Evolutionary conservation across 2,329 filamentous ascomycete species (phyloP).

Genomic region (Sporothrix mexicana): DNA sequence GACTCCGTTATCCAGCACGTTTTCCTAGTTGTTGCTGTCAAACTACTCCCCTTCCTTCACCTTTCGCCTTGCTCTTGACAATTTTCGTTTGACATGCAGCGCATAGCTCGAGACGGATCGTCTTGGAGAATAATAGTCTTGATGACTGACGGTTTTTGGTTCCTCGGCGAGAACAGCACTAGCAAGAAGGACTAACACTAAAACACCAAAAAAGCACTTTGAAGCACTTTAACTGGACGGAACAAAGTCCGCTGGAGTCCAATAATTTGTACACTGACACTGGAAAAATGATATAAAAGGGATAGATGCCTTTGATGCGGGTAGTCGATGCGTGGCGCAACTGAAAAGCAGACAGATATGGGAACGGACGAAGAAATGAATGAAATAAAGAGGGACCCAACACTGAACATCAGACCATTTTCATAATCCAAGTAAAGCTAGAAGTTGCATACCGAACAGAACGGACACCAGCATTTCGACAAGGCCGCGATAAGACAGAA

Average conservation of each 20-base stretch:
- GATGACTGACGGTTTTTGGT: not conserved
- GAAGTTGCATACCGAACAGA: slow-evolving; percentile 8
- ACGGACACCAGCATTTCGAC: slow-evolving; percentile 6
- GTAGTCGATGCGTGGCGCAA: not conserved
- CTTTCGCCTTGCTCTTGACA: not conserved
- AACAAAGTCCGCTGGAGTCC: slow-evolving; percentile 1
- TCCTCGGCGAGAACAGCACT: not conserved
- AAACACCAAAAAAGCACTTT: not conserved
- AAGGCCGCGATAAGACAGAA: not conserved
- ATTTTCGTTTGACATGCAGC: not conserved
- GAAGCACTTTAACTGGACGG: not conserved
- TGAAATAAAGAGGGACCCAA: not conserved
- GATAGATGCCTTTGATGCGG: not conserved
- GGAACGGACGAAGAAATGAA: slow-evolving; percentile 2
- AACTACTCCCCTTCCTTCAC: not conserved
- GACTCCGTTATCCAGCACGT: not conserved
- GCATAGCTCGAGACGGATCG: not conserved
- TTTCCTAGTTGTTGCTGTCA: not conserved
- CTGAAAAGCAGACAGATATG: not conserved
- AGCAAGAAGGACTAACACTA: not conserved
- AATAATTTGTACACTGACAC: not conserved
- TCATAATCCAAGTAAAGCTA: not conserved
- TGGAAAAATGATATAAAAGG: too few species aligned
- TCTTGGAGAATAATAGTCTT: not conserved
- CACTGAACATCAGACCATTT: slow-evolving; percentile 10